These are phyloP conservation scores for Conticribra weissflogii DNA, from an alignment of 108 stramenopile species.

Conservation along the genomic window DNA sequence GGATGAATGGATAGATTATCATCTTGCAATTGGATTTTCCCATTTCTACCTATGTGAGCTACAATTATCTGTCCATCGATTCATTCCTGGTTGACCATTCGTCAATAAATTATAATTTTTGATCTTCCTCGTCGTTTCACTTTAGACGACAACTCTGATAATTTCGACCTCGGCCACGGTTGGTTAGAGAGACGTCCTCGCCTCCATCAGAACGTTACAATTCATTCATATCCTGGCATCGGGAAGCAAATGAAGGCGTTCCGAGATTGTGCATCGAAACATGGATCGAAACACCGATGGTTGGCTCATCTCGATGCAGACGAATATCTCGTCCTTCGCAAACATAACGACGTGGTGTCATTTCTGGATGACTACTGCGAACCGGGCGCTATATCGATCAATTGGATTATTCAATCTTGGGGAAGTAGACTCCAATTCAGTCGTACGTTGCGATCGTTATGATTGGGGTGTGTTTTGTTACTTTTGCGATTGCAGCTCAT, in stretches of 20 bases:
- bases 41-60: conserved; percentile 48
- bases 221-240: conserved; percentile 36
- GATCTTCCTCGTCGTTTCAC: too few relatives aligned
- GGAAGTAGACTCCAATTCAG: background rate
- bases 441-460: too few relatives aligned
- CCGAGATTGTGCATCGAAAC: conserved; percentile 22
- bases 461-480: too few relatives aligned
- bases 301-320: conserved; percentile 43
- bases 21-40: conserved; percentile 54
- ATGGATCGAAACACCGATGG: conserved; percentile 14
- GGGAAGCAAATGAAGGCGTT: conserved; percentile 30
- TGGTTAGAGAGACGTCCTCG: conserved; percentile 30
- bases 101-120: too few relatives aligned
- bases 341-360: conserved; percentile 14
- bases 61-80: too few relatives aligned
- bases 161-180: conserved; percentile 31
- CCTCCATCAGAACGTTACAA: conserved; percentile 8
- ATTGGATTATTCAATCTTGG: conserved; percentile 6
- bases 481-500: too few relatives aligned
- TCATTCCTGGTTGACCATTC: too few relatives aligned
- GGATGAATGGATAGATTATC: conserved; percentile 67
- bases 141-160: conserved; percentile 55
- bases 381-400: conserved; percentile 3
- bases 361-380: conserved; percentile 13
- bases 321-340: conserved; percentile 35